Percentiles rank a stretch among this genome's conserved stretches.
phyloP scores from a whole-genome alignment of 1,284 basidiomycete genomes.

The Albatrellus sp. region DNA sequence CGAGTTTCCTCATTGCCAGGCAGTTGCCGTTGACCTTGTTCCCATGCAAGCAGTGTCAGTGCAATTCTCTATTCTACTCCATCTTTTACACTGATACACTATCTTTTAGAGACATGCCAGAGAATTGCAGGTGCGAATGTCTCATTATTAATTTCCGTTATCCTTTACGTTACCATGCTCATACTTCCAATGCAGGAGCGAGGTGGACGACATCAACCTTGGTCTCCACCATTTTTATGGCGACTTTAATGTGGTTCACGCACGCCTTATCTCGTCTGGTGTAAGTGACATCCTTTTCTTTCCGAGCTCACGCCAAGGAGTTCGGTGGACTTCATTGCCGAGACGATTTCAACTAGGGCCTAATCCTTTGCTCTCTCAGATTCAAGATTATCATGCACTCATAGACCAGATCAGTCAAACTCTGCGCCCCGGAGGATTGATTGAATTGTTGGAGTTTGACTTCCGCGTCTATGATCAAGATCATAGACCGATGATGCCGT shows the following conservation, averaged over 20 bases:
- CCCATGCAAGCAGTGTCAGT: slow-evolving; percentile 60
- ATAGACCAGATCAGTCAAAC: slow-evolving; percentile 56
- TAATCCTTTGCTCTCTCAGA: slow-evolving; percentile 26
- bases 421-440: slow-evolving; percentile 56
- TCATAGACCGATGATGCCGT: slow-evolving; percentile 29
- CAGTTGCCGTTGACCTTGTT: slow-evolving; percentile 65
- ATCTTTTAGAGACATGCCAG: slow-evolving; percentile 41
- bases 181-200: slow-evolving; percentile 35
- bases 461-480: slow-evolving; percentile 46
- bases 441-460: slow-evolving; percentile 57
- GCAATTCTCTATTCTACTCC: background rate
- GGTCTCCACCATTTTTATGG: slow-evolving; percentile 71
- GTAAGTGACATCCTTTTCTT: slow-evolving; percentile 27
- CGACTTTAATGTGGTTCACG: slow-evolving; percentile 63
- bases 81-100: slow-evolving; percentile 1
- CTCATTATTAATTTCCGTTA: slow-evolving; percentile 1
- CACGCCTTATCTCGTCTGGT: slow-evolving; percentile 55
- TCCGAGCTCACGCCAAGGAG: slow-evolving; percentile 5
- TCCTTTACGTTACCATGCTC: slow-evolving; percentile 2
- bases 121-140: slow-evolving; percentile 47
- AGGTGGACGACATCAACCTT: slow-evolving; percentile 74
- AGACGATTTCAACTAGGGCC: slow-evolving; percentile 12
- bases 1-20: slow-evolving; percentile 56
- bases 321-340: slow-evolving; percentile 13
- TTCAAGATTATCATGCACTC: slow-evolving; percentile 51